Evolutionary conservation across 805 yeast species (phyloP), one percentile per base, ranked within the genome.

Genomic region (Torulaspora maleeae): DNA sequence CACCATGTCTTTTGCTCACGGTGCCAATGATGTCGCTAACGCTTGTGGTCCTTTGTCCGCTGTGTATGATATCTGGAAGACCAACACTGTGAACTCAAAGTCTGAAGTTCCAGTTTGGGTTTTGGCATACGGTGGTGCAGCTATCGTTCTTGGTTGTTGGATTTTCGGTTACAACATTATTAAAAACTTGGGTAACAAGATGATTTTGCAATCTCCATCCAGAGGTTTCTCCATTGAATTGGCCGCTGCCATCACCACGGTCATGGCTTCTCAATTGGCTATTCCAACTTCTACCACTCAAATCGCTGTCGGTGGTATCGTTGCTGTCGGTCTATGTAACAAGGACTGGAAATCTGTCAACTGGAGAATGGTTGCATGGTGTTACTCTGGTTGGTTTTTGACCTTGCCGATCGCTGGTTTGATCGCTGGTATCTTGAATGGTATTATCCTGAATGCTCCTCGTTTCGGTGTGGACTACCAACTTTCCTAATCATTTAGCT

Each of bases 1-100:
- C 54, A 83, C 88, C 41, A 82, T 83, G 83, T 83, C 90, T 1
- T 82, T 84, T 64, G 86, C 90, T 5, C 91, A 83, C 59, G 91
- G 91, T 45, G 82, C 91, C 32, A 83, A 83, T 59, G 91, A 83
- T 67, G 82, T 84, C 51, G 75, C 88, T 39, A 83, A 83, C 56
- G 89, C 91, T 30, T 76, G 85, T 27, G 90, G 88, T 53, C 90
- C 91, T 27, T 71, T 82, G 54, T 69, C 88, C 36, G 74, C 88
- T 11, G 75, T 83, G 17, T 83, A 80, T 61, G 64, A 72, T 35
- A 70, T 80, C 20, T 83, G 89, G 88, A 63, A 63, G 17, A 64
- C 78, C 28, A 78, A 80, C 54, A 59, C 67, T 3, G 68, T 71
- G 40, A 50, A 57, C 4, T 15, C 50, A 2, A 78, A 80, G 57